Evolutionary conservation across 352 stramenopile species (phyloP), one percentile per base, ranked within the genome.

Genomic region (Phytopythium boreale): DNA sequence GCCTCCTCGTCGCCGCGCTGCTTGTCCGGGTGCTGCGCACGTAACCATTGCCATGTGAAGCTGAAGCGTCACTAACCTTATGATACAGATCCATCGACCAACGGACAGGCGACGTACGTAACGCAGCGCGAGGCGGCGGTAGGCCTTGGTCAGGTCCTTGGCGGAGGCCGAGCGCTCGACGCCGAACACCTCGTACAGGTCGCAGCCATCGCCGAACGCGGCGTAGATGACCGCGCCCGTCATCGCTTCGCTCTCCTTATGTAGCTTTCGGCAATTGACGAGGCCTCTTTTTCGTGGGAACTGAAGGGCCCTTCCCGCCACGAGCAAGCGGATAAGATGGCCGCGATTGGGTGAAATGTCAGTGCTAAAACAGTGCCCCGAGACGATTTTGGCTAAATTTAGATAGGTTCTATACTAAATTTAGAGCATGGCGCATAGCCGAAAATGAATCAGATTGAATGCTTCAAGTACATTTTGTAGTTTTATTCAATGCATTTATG

Each of bases 21-120:
- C 66, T 97, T 97, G 67, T 97, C 90, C 19, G 91, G 91, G 60
- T 97, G 91, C 87, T 97, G 66, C 24, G 11, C 27, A 24, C 4
- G 27, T 2, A 22, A 47, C n/a, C 6, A 27, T n/a, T 19, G n/a
- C 44, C n/a, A 15, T 22, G 41, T 47, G 2, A 41, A 14, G 51
- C 59, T 37, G 51, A n/a, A 34, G 56, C 37, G 55, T 67, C 61
- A 66, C 9, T 47, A 59, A 19, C 17, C 27, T 37, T 55, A 62
- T 58, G 56, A 27, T 11, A 17, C 39, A 24, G 8, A 66, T 24
- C 19, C 11, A 68, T 27, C 43, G 36, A 47, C 41, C 46, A 9
- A 46, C 14, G 14, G 14, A 15, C 9, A 20, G 15, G 43, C 17
- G 17, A 71, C 76, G 49, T 71, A 91, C 82, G 50, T 82, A 90